phyloP scores from a whole-genome alignment of 1,139 yeast species.

The Saccharomyces hybrid region DNA sequence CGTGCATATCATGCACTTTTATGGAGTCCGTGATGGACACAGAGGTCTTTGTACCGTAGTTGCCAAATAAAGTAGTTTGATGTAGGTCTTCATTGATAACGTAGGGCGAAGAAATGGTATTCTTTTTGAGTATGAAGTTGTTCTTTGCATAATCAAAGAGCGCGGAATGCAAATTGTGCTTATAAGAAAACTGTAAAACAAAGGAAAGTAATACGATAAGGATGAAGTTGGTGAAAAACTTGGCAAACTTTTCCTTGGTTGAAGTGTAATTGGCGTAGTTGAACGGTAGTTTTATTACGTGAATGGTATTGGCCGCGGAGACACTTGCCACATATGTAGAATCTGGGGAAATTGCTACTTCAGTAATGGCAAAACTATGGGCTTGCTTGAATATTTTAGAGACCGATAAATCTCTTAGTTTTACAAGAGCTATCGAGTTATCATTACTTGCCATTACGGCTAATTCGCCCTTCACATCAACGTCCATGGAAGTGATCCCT shows the following conservation, averaged over 20 bases:
- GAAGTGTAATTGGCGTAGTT: conserved; percentile 43
- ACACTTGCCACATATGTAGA: conserved; percentile 70
- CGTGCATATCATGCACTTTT: background rate
- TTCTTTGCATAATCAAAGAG: conserved; percentile 9
- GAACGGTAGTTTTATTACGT: conserved; percentile 53
- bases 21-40: background rate
- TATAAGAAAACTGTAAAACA: conserved; percentile 36
- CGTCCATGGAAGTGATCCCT: conserved; percentile 67
- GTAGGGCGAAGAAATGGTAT: conserved; percentile 27
- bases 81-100: conserved; percentile 18
- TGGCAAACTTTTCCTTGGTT: conserved; percentile 30
- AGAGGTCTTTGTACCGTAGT: background rate
- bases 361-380: conserved; percentile 78
- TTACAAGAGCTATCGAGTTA: conserved; percentile 55
- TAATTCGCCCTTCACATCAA: conserved; percentile 37
- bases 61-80: conserved; percentile 18
- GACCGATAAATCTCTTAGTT: conserved; percentile 45
- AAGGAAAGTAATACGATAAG: conserved; percentile 36
- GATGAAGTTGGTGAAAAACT: conserved; percentile 42
- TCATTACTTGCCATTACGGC: conserved; percentile 75
- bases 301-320: conserved; percentile 74
- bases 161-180: conserved; percentile 35
- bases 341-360: conserved; percentile 60
- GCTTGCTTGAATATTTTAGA: conserved; percentile 51
- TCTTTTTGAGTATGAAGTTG: conserved; percentile 25